Conservation (phyloP, 129 eudicot genomes). For the Helichrysum umbraculigerum region DNA sequence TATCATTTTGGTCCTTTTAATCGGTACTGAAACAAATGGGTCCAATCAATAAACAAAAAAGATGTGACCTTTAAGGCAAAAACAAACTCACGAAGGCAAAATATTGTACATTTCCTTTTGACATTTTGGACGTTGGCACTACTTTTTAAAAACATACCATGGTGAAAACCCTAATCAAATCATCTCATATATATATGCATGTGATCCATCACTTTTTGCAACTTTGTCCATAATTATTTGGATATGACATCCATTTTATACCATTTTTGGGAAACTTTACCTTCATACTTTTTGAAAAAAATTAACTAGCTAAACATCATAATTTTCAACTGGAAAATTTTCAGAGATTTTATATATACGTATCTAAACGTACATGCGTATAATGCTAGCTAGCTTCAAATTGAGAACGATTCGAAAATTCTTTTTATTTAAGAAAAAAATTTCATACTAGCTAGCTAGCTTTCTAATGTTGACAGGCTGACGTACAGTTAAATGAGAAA, state of each 20-base stretch:
- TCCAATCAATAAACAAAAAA: neutral
- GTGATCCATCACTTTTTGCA: slow-evolving; percentile 14
- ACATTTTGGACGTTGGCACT: slow-evolving; percentile 21
- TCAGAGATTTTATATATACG: too few relatives aligned
- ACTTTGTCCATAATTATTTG: slow-evolving; percentile 11
- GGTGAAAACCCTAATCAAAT: slow-evolving; percentile 22
- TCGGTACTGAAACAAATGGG: slow-evolving; percentile 12
- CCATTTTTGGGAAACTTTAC: slow-evolving; percentile 7
- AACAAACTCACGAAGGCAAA: slow-evolving; percentile 9
- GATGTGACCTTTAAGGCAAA: slow-evolving; percentile 1
- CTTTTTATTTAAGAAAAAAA: too few relatives aligned
- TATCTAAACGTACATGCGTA: too few relatives aligned
- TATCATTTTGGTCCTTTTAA: slow-evolving; percentile 6
- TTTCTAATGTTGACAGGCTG: too few relatives aligned
- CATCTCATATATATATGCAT: neutral
- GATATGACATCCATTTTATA: neutral
- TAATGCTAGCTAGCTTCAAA: too few relatives aligned
- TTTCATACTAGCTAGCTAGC: too few relatives aligned
- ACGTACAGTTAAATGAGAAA: too few relatives aligned
- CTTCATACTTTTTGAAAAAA: neutral
- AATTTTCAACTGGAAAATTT: too few relatives aligned
- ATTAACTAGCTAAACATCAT: too few relatives aligned
- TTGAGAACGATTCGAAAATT: too few relatives aligned
- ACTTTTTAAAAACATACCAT: slow-evolving; percentile 4
- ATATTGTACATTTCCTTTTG: slow-evolving; percentile 13